phyloP scores from a whole-genome alignment of 176 grass and related monocot genomes.

The Aegilops bicornis region DNA sequence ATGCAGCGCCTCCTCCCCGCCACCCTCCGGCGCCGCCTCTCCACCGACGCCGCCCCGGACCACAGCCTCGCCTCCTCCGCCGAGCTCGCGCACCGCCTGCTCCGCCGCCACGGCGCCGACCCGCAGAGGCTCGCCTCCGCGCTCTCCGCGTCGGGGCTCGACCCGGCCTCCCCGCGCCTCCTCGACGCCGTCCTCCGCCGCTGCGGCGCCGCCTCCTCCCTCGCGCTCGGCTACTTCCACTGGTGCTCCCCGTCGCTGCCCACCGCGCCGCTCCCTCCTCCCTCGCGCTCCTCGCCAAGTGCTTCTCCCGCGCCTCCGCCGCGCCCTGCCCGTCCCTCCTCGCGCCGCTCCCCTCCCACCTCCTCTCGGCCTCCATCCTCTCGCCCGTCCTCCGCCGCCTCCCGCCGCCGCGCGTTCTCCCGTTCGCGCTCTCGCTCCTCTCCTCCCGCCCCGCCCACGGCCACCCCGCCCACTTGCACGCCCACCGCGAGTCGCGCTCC shows the following conservation, averaged over 20 bases:
- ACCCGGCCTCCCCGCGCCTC: slow-evolving; percentile 54
- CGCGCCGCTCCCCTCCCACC: slow-evolving; percentile 49
- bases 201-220: slow-evolving; percentile 56
- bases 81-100: slow-evolving; percentile 59
- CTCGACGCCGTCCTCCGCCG: slow-evolving; percentile 62
- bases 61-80: slow-evolving; percentile 38
- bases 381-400: slow-evolving; percentile 53
- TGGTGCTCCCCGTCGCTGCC: slow-evolving; percentile 64
- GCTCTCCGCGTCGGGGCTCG: slow-evolving; percentile 53
- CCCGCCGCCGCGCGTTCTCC: slow-evolving; percentile 45
- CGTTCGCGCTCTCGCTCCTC: slow-evolving; percentile 51
- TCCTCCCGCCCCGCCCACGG: slow-evolving; percentile 45
- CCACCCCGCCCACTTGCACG: slow-evolving; percentile 41
- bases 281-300: slow-evolving; percentile 56
- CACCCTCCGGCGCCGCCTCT: slow-evolving; percentile 3
- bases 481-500: slow-evolving; percentile 59
- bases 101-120: slow-evolving; percentile 56
- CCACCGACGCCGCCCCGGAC: slow-evolving; percentile 34
- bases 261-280: slow-evolving; percentile 47
- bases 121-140: slow-evolving; percentile 48
- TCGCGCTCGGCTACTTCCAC: slow-evolving; percentile 65
- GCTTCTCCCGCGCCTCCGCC: slow-evolving; percentile 52
- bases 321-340: slow-evolving; percentile 51
- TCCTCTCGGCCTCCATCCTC: slow-evolving; percentile 48
- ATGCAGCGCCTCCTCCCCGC: slow-evolving; percentile 31